These are phyloP conservation scores for Striga asiatica DNA, from an alignment of 257 asterid species.

Conservation along the genomic window DNA sequence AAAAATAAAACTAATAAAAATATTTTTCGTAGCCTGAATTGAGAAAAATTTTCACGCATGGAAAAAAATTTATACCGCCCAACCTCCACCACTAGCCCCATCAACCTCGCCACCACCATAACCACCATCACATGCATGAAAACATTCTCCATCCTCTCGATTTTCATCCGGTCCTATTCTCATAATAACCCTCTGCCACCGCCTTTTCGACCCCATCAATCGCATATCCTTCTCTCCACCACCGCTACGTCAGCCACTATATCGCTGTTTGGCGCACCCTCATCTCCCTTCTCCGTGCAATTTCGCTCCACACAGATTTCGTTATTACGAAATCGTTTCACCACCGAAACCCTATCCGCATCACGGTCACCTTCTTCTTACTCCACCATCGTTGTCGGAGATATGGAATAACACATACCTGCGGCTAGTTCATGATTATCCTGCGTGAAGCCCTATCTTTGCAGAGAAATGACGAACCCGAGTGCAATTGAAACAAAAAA, in stretches of 20 bases:
- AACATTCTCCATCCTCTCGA: constrained; percentile 22
- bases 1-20: no score
- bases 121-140: constrained; percentile 40
- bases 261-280: constrained; percentile 15
- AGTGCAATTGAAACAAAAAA: no score
- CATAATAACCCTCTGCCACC: constrained; percentile 25
- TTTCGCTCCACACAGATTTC: constrained; percentile 26
- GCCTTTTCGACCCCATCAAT: no score
- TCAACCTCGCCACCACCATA: constrained; percentile 29
- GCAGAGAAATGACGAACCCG: no score
- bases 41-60: no score
- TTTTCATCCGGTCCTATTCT: constrained; percentile 14
- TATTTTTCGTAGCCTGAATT: no score
- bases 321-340: constrained; percentile 28
- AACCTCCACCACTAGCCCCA: no score
- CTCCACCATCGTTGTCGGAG: constrained; percentile 17
- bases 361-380: constrained; percentile 21
- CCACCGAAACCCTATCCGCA: constrained; percentile 24
- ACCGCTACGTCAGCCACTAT: no score
- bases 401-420: constrained; percentile 11
- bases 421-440: constrained; percentile 14
- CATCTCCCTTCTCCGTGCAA: constrained; percentile 18
- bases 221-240: no score
- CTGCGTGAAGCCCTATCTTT: constrained; percentile 12
- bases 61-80: no score